phyloP scores from a whole-genome alignment of 1,284 basidiomycete genomes.

The Rhodotorula sp. region DNA sequence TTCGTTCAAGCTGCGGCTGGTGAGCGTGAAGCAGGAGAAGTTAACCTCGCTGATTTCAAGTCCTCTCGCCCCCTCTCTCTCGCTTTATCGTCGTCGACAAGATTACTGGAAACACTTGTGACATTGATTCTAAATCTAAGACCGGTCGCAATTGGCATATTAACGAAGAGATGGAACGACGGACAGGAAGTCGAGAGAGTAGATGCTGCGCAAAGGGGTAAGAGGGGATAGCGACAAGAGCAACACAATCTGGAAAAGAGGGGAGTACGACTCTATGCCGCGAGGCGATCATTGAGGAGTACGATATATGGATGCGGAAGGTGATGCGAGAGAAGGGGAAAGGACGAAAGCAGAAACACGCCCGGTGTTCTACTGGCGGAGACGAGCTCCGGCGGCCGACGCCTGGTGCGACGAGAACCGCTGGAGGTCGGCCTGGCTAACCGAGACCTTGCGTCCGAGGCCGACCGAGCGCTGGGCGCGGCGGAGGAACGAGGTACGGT shows the following conservation, averaged over 20 bases:
- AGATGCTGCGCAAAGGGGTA: not conserved
- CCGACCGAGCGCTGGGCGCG: constrained; percentile 81
- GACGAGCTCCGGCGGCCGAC: constrained; percentile 25
- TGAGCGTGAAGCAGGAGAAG: too few relatives aligned
- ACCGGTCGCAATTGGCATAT: not conserved
- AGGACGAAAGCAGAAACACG: not conserved
- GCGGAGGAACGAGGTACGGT: constrained; percentile 84
- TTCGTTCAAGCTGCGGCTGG: too few relatives aligned
- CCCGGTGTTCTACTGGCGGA: constrained; percentile 19
- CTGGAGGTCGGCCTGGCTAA: constrained; percentile 51
- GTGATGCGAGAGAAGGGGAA: not conserved
- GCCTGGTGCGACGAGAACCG: constrained; percentile 35
- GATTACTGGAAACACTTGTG: not conserved
- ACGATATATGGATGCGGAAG: constrained; percentile 3
- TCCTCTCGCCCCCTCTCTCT: too few relatives aligned
- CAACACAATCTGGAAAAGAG: not conserved
- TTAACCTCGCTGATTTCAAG: too few relatives aligned
- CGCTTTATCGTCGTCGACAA: not conserved
- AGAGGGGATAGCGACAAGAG: not conserved
- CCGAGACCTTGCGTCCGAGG: constrained; percentile 63
- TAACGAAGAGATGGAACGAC: not conserved
- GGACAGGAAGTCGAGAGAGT: not conserved
- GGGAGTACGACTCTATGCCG: not conserved
- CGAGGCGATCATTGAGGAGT: not conserved
- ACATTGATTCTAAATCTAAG: not conserved